Evolutionary conservation across 2,329 filamentous ascomycete genomes (phyloP).

Genomic region (Ascochyta fabae): DNA sequence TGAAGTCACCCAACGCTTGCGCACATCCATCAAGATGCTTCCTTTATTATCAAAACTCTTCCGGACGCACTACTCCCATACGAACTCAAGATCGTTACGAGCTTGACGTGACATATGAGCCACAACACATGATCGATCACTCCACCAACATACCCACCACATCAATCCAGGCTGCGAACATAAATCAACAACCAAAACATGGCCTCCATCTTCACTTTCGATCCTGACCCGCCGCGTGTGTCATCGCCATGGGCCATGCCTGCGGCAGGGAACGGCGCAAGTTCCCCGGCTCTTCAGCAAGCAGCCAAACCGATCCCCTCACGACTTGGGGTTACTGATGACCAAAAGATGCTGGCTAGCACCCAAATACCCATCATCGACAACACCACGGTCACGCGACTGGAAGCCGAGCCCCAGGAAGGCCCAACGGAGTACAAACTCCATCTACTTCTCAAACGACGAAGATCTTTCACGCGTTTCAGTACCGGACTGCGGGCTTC

Average conservation of each 20-base stretch:
- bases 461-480: constrained; percentile 74
- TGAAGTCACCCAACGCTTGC: constrained; percentile 32
- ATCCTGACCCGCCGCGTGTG: constrained; percentile 84
- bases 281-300: constrained; percentile 23
- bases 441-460: constrained; percentile 81
- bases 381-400: constrained; percentile 64
- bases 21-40: constrained; percentile 57
- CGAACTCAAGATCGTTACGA: constrained; percentile 57
- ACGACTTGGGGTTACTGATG: constrained; percentile 12
- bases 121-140: constrained; percentile 1
- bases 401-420: constrained; percentile 90
- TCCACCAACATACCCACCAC: not conserved
- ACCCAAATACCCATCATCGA: constrained; percentile 25
- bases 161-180: not conserved
- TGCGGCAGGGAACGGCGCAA: constrained; percentile 34
- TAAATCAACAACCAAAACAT: constrained; percentile 55
- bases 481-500: constrained; percentile 67
- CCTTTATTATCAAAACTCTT: constrained; percentile 56
- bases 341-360: constrained; percentile 5
- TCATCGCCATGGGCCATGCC: constrained; percentile 88
- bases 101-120: constrained; percentile 19
- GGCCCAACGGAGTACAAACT: constrained; percentile 97
- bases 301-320: constrained; percentile 26
- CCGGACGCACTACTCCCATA: constrained; percentile 58
- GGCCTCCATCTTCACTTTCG: constrained; percentile 97